Evolutionary conservation across 1,139 yeast species (phyloP), one percentile per base, ranked within the genome.

Genomic region (Arxiozyma slooffiae): DNA sequence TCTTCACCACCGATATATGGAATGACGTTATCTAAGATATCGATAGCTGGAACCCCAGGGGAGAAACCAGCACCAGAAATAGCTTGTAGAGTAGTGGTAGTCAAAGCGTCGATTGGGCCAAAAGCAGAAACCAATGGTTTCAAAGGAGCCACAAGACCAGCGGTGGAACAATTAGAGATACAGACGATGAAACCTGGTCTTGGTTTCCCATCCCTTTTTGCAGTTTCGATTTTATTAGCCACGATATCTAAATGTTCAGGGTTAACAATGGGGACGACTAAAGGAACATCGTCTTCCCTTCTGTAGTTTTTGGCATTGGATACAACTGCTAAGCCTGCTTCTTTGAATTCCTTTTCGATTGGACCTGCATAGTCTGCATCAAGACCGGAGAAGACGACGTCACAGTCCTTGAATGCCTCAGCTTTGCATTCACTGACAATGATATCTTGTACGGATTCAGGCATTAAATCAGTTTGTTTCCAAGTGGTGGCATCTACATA

Each of bases 31-130:
- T 92, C 99, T 63, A 92, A 77, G 50, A 92, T 82, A 66, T 92
- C 97, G 71, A 92, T 90, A 54, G 95, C 94, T 26, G 96, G 81
- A 49, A 90, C 96, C 67, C 99, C 99, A 45, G 99, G 99, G 16
- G 96, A 86, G 70, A 87, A 92, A 2, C 99, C 99, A 26, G 95
- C 98, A 60, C 99, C 99, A 8, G 97, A 89, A 57, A 92, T 87
- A 44, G 98, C 98, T 70, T 92, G 99, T 70, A 92, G 71, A 18
- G 98, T 92, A 52, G 97, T 89, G 49, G 96, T 81, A 37, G 96
- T 83, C 61, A 90, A 78, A 36, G 83, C 78, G 55, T 87, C 90
- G 54, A 92, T 79, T 48, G 97, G 96, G 47, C 98, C 98, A 64
- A 85, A 90, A 52, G 75, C 71, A 52, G 89, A 95, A 47, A 85